Evolutionary conservation across 331 rosid species (phyloP), one percentile per base, ranked within the genome.

Genomic region (Phaseolus coccineus): DNA sequence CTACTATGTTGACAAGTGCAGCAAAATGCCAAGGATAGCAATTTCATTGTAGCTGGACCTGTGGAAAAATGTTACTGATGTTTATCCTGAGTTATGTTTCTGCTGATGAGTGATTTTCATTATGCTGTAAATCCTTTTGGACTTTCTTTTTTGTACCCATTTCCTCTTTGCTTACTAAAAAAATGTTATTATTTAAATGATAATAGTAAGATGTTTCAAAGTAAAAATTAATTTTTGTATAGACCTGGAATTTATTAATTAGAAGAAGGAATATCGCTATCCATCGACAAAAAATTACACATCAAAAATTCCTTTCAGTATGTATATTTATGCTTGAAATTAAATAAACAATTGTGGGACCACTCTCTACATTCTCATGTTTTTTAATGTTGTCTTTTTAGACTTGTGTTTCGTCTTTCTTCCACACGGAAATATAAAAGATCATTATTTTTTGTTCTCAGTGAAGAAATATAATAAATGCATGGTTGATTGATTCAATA

Each of bases 401-500:
- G 59, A 80, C 16, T 42, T 63, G 33, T 55, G 50, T 10, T 62
- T n/a, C 33, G 52, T 73, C 40, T 27, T 8, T 40, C 56, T 51
- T 73, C 55, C 40, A 40, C 69, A 22, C 19, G 47, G 9, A 73
- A 72, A 37, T 6, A 30, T 3, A 30, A 73, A 73, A 56, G 25
- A 73, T 24, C 27, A 56, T 56, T 39, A 51, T 2, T 12, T 52
- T n/a, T 72, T 12, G 25, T 73, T 73, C 8, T 13, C 53, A 28
- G 52, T 22, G 30, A 73, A 37, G 7, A 75, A 2, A 47, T 61
- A 14, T 40, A 64, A 64, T 14, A 42, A 55, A 42, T 11, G 1
- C 35, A 48, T 14, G 47, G 40, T n/a, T 27, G 67, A 47, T 52
- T 61, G 82, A 70, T 51, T 52, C 84, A 70, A 80, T 42, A 7